Evolutionary conservation across 352 stramenopile species (phyloP).

Genomic region (Globisporangium recalcitrans): DNA sequence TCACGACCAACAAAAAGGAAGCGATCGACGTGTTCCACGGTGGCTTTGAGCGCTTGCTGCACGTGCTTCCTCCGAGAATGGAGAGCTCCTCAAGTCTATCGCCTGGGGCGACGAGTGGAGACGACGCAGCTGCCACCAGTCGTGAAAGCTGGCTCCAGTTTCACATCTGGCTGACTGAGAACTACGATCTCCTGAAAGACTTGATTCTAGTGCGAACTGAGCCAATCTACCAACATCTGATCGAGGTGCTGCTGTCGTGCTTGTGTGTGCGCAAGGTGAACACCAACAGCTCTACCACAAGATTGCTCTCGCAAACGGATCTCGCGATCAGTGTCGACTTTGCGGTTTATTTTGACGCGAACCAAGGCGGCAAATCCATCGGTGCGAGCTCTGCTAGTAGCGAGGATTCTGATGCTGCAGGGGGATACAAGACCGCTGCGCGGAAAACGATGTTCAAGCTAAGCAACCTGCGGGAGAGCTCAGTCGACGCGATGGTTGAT

Average conservation of each 20-base stretch:
- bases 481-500: constrained; percentile 36
- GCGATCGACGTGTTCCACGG: constrained; percentile 68
- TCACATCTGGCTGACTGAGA: constrained; percentile 72
- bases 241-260: constrained; percentile 50
- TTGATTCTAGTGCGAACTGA: constrained; percentile 61
- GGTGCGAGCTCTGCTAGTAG: constrained; percentile 15
- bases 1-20: constrained; percentile 70
- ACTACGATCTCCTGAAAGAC: constrained; percentile 57
- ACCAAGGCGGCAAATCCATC: constrained; percentile 14
- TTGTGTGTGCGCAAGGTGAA: constrained; percentile 38
- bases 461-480: constrained; percentile 28
- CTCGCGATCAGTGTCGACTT: constrained; percentile 35
- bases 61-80: constrained; percentile 27
- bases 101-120: background rate
- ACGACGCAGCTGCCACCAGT: constrained; percentile 13
- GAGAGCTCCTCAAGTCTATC: background rate
- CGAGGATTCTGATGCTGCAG: constrained; percentile 14
- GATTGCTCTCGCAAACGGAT: constrained; percentile 20
- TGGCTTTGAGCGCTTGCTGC: constrained; percentile 62
- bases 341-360: constrained; percentile 20
- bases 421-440: constrained; percentile 16
- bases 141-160: constrained; percentile 72
- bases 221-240: constrained; percentile 46
- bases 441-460: constrained; percentile 40
- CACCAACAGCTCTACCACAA: constrained; percentile 15